Conservation (phyloP, 2,329 filamentous ascomycete genomes). For the Colletotrichum tabaci region DNA sequence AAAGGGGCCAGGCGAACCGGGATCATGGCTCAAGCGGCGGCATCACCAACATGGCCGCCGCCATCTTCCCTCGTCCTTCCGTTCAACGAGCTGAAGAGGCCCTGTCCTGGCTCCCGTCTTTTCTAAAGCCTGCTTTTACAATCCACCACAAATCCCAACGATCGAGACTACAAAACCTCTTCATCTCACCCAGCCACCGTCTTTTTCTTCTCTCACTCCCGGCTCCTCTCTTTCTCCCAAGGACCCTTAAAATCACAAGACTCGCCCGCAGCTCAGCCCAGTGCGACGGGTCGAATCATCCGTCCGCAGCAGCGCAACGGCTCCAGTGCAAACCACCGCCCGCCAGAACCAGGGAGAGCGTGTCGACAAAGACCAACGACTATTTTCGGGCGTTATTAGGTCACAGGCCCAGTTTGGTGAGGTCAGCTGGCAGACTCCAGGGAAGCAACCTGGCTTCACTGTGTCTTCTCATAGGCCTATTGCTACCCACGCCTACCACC, state of each 20-base stretch:
- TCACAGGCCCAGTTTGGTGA: constrained; percentile 37
- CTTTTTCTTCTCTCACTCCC: background rate
- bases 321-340: background rate
- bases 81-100: constrained; percentile 7
- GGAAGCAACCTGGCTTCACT: constrained; percentile 18
- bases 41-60: constrained; percentile 33
- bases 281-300: constrained; percentile 4
- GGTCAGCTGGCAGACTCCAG: constrained; percentile 37
- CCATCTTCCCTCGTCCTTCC: constrained; percentile 22
- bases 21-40: constrained; percentile 37
- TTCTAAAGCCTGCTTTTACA: constrained; percentile 38
- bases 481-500: constrained; percentile 30
- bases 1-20: constrained; percentile 21
- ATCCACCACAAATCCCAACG: constrained; percentile 25
- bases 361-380: constrained; percentile 18
- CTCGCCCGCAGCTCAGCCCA: background rate
- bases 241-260: constrained; percentile 28
- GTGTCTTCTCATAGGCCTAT: constrained; percentile 35
- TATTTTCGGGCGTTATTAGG: constrained; percentile 20
- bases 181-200: constrained; percentile 27
- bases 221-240: constrained; percentile 7
- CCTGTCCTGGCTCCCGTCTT: constrained; percentile 31
- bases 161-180: constrained; percentile 39
- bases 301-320: constrained; percentile 7
- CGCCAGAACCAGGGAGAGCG: constrained; percentile 1